Evolutionary conservation across 2,329 filamentous ascomycete genomes (phyloP), one percentile per base, ranked within the genome.

Genomic region (Phialocephala sp.): DNA sequence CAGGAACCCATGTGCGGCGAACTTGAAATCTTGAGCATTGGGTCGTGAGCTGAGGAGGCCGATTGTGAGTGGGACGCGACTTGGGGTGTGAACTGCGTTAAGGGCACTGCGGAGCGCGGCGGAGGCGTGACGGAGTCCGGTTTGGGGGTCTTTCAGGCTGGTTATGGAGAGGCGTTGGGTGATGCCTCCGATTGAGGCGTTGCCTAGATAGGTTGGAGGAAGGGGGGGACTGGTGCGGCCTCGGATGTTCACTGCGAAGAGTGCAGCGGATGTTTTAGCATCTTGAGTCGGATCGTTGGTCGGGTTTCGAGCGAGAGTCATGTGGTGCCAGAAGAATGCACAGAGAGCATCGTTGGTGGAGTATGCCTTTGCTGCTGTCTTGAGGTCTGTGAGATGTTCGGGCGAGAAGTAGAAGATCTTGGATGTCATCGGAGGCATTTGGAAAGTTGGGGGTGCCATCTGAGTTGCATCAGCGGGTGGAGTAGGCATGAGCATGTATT

Each of bases 271-370:
- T 45, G 63, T 58, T 45, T 65, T 65, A n/a, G 50, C 57, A 18
- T 62, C 32, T n/a, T 62, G 36, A 2, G 5, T 32, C 11, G 50
- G 4, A 15, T 50, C 45, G 45, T 22, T 50, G 20, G 37, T 36
- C 8, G 64, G 60, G 37, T 68, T 79, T 36, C 80, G 80, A 0
- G 76, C 74, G 11, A 83, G 69, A 0, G 76, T 77, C 66, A 66
- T 63, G 36, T 69, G 64, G 47, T 83, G 78, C 82, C 82, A 87
- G 62, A 86, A 74, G 56, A 86, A 81, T 0, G 83, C 83, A 2
- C 75, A 82, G 15, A 87, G 73, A 2, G 80, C 77, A 69, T 88
- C 85, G 63, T 88, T 84, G 0, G 84, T 87, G 1, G 84, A 84
- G 24, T 86, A 72, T 67, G 79, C 85, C 1, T 66, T 65, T 52